Evolutionary conservation across 2,329 filamentous ascomycete species (phyloP).

Genomic region (Monilinia fructigena): DNA sequence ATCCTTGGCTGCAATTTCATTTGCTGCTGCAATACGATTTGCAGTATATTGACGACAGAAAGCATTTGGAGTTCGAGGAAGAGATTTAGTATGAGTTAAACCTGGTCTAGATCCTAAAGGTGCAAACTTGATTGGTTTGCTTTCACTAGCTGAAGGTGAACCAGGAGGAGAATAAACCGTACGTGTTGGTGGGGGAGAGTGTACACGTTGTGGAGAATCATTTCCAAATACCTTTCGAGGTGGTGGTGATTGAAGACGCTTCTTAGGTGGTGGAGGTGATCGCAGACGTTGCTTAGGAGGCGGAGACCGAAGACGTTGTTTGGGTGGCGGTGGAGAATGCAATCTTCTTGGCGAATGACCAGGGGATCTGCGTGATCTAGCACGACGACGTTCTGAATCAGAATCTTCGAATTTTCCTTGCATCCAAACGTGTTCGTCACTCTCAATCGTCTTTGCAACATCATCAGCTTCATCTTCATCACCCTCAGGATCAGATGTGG

Average conservation of each 20-base stretch:
- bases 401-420: constrained; percentile 70
- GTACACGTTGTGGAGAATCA: constrained; percentile 49
- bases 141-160: constrained; percentile 44
- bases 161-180: constrained; percentile 50
- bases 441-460: constrained; percentile 56
- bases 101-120: constrained; percentile 59
- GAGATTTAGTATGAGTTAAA: constrained; percentile 76
- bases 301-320: constrained; percentile 40
- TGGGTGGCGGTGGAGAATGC: constrained; percentile 53
- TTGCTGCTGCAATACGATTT: constrained; percentile 46
- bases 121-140: constrained; percentile 46
- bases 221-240: constrained; percentile 41
- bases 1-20: constrained; percentile 42
- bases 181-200: constrained; percentile 66
- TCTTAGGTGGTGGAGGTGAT: constrained; percentile 40
- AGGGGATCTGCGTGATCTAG: constrained; percentile 50
- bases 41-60: constrained; percentile 53
- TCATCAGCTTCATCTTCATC: constrained; percentile 73
- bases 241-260: constrained; percentile 40
- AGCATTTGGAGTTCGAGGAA: constrained; percentile 74
- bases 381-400: constrained; percentile 55
- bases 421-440: constrained; percentile 67
- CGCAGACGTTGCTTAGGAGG: constrained; percentile 42
- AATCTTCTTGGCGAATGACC: constrained; percentile 61
- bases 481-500: constrained; percentile 87